These are phyloP conservation scores for Colletotrichum gloeosporioides DNA, from an alignment of 2,329 filamentous ascomycete genomes.

Conservation along the genomic window DNA sequence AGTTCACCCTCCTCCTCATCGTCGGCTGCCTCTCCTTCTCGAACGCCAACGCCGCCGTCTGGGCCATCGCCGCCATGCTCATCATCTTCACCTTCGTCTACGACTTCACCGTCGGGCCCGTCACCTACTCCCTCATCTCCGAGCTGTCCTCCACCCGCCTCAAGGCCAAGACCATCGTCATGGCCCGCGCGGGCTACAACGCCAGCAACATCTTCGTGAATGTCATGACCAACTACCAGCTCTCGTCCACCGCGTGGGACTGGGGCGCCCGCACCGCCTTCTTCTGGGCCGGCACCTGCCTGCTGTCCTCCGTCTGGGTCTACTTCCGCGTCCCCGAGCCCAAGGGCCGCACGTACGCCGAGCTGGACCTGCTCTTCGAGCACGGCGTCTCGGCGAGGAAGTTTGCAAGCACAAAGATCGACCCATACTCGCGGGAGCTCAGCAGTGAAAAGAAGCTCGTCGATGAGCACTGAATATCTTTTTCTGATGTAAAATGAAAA, in stretches of 20 bases:
- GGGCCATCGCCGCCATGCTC: slow-evolving; percentile 51
- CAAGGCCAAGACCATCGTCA: slow-evolving; percentile 59
- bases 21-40: slow-evolving; percentile 45
- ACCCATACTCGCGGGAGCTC: slow-evolving; percentile 35
- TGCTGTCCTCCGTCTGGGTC: slow-evolving; percentile 54
- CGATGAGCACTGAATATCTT: not conserved
- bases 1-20: slow-evolving; percentile 44
- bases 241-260: slow-evolving; percentile 50
- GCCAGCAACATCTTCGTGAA: slow-evolving; percentile 56
- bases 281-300: slow-evolving; percentile 53
- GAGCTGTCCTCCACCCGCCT: slow-evolving; percentile 60
- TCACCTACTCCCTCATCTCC: slow-evolving; percentile 57
- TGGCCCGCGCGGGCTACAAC: slow-evolving; percentile 54
- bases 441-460: slow-evolving; percentile 13
- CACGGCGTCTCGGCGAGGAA: slow-evolving; percentile 41
- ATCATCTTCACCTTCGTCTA: slow-evolving; percentile 60
- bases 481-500: not conserved
- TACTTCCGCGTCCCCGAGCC: slow-evolving; percentile 60
- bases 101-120: slow-evolving; percentile 59
- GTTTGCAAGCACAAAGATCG: slow-evolving; percentile 42
- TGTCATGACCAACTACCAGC: slow-evolving; percentile 53
- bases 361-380: slow-evolving; percentile 48
- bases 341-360: slow-evolving; percentile 50
- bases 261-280: slow-evolving; percentile 53
- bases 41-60: slow-evolving; percentile 36